These are phyloP conservation scores for Cladophialophora psammophila DNA, from an alignment of 2,329 filamentous ascomycete species.

Conservation along the genomic window DNA sequence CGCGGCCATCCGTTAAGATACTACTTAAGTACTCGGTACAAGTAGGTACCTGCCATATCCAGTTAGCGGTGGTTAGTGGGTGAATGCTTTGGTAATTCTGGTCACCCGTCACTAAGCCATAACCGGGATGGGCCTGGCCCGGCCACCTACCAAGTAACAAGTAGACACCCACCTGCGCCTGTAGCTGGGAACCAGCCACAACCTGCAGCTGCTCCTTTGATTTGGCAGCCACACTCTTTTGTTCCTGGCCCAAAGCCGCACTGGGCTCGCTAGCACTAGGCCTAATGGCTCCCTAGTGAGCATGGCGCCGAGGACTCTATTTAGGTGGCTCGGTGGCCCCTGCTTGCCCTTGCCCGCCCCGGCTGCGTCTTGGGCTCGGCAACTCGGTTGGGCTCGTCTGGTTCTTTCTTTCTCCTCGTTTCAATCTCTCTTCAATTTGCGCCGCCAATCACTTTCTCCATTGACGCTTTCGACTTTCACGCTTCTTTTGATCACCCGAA, in stretches of 20 bases:
- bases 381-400: constrained; percentile 1
- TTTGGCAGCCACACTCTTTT: not conserved
- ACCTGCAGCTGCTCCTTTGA: not conserved
- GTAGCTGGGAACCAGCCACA: not conserved
- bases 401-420: constrained; percentile 18
- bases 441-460: constrained; percentile 29
- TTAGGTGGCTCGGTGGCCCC: not conserved
- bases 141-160: too few species aligned
- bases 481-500: constrained; percentile 27
- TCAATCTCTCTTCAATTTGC: constrained; percentile 30
- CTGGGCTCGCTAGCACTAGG: not conserved
- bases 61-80: too few species aligned
- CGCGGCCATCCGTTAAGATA: too few species aligned
- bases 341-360: not conserved
- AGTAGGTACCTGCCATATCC: too few species aligned
- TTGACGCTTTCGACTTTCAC: constrained; percentile 14
- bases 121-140: too few species aligned
- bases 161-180: not conserved
- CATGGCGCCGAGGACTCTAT: not conserved
- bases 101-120: too few species aligned
- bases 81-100: too few species aligned
- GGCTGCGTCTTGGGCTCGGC: not conserved
- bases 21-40: too few species aligned
- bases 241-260: not conserved
- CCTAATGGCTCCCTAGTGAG: not conserved